Base-by-base conservation (phyloP, 495 filamentous ascomycete genomes). In the Articulospora tetracladia region DNA sequence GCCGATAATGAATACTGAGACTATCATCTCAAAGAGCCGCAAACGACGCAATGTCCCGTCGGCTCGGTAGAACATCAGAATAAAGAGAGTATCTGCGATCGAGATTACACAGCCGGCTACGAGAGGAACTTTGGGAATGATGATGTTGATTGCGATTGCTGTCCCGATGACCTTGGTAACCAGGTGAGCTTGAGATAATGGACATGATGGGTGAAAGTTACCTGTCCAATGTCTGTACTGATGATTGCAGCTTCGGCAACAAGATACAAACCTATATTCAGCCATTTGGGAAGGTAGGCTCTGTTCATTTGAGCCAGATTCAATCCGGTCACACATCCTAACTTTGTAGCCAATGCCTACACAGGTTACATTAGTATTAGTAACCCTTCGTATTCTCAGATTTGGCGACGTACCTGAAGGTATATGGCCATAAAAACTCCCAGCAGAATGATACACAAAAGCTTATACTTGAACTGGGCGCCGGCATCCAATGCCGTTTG, bases 121-220 rank as follows among this genome's bases (percentile, higher is more conserved):
- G 1, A 96, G 77, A 1, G 92, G 92, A 11, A 96, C 79, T 23
- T 89, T 79, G n/a, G 78, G 78, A 13, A 90, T 73, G 4, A 96
- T 82, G 17, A 96, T 71, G 66, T 95, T 93, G 53, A 95, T 75
- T 22, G 89, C 88, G 64, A 95, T 95, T 3, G 92, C 91, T 3
- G 89, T 91, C 27, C 92, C 92, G 60, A 95, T 90, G 44, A 96
- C 83, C 81, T 96, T 90, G 89, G 68, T 93, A 90, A 72, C 91
- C 10, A 39, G 34, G 34, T 10, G 34, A 39, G 34, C 34, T n/a
- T 39, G 34, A n/a, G 34, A 10, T 39, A 39, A 26, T 3, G 6
- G n/a, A n/a, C n/a, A n/a, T n/a, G n/a, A n/a, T n/a, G n/a, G n/a
- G n/a, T n/a, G n/a, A 34, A 34, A 48, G 24, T n/a, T 34, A 61